phyloP scores from a whole-genome alignment of 257 asterid genomes.

The Nicotiana sylvestris region DNA sequence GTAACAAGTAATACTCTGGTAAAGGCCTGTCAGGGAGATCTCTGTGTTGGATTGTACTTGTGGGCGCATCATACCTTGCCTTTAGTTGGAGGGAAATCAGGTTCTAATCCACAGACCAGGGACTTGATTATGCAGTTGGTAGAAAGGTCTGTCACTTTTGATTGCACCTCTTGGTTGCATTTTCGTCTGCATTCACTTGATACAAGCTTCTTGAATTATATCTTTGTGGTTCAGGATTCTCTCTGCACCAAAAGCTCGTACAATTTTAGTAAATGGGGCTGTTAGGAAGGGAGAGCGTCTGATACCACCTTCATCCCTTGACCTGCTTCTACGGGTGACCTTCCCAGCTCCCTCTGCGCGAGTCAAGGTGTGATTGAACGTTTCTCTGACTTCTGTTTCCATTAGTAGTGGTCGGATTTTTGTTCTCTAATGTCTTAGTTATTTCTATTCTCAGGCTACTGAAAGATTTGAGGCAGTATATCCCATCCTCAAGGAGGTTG shows the following conservation, averaged over 20 bases:
- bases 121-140: conserved; percentile 76
- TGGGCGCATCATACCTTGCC: conserved; percentile 78
- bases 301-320: conserved; percentile 70
- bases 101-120: conserved; percentile 68
- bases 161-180: background rate
- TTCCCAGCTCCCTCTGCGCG: conserved; percentile 67
- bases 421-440: background rate
- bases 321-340: conserved; percentile 49
- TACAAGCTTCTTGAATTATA: background rate
- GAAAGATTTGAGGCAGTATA: conserved; percentile 77
- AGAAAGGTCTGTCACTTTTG: conserved; percentile 51
- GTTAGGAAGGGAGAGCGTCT: conserved; percentile 77
- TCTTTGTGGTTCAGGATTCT: conserved; percentile 45
- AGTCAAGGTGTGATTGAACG: conserved; percentile 46
- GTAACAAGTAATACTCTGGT: conserved; percentile 13
- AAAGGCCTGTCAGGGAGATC: conserved; percentile 76
- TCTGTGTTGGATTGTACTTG: conserved; percentile 64
- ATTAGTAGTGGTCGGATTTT: background rate
- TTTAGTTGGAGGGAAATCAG: conserved; percentile 61
- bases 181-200: background rate
- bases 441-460: conserved; percentile 44
- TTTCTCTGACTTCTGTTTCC: background rate
- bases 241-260: conserved; percentile 68
- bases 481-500: conserved; percentile 71
- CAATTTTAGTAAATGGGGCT: conserved; percentile 55